phyloP scores from a whole-genome alignment of 257 asterid species.

The Mitragyna speciosa region DNA sequence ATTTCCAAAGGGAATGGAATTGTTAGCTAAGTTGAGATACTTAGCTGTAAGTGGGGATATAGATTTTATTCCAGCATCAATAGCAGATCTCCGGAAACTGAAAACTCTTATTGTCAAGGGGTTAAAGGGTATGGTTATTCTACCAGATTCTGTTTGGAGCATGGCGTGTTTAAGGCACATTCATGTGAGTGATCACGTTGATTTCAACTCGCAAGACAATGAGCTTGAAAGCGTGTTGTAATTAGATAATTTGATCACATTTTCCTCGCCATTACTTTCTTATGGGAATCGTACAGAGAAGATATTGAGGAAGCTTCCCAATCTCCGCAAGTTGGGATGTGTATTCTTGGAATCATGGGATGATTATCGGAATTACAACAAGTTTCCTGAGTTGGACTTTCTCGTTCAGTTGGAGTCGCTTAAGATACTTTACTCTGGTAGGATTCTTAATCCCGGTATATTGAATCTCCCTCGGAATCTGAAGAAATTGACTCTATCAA shows the following conservation, averaged over 20 bases:
- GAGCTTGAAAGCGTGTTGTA: neutral
- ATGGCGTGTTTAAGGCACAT: neutral
- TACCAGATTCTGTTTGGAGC: neutral
- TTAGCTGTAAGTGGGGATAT: neutral
- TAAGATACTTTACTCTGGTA: neutral
- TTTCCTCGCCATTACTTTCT: slow-evolving; percentile 3
- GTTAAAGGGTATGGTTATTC: neutral
- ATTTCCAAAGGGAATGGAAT: neutral
- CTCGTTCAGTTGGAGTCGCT: neutral
- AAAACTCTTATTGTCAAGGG: neutral
- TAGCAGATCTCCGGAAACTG: neutral
- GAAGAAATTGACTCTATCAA: slow-evolving; percentile 9
- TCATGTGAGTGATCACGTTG: neutral
- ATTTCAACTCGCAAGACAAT: neutral
- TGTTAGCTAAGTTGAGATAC: neutral
- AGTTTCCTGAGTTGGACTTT: neutral
- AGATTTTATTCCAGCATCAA: neutral
- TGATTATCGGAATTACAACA: neutral
- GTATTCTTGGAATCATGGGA: neutral
- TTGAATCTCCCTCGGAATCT: neutral
- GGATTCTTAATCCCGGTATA: neutral
- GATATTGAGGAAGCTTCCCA: neutral
- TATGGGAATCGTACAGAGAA: neutral
- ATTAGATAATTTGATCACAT: neutral
- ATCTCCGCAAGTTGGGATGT: neutral